Percentiles rank a stretch among this genome's conserved stretches.
Conservation (phyloP, 495 filamentous ascomycete species). For the Hypoxylon lenormandii region DNA sequence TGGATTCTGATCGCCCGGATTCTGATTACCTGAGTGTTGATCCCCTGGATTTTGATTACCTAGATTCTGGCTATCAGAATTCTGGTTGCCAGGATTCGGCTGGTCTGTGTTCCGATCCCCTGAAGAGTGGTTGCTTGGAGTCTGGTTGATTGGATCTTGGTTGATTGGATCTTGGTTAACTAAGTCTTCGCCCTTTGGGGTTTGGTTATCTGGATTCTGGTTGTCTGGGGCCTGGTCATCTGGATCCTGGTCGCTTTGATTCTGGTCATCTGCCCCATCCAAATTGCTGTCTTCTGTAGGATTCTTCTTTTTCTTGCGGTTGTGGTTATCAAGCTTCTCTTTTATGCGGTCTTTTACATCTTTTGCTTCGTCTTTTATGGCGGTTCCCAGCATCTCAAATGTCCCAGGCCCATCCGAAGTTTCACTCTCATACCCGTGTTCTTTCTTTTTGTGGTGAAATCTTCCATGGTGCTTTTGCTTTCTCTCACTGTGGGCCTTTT, state of each 20-base stretch:
- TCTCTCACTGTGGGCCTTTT: background rate
- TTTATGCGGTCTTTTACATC: background rate
- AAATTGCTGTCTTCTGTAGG: background rate
- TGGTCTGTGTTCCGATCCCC: background rate
- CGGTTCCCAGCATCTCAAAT: background rate
- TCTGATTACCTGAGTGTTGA: too few relatives aligned
- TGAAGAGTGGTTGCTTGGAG: background rate
- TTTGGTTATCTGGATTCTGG: background rate
- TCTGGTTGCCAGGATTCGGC: too few relatives aligned
- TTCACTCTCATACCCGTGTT: background rate
- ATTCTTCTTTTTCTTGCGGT: background rate
- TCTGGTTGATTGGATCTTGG: background rate
- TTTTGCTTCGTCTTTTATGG: background rate
- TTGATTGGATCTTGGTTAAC: background rate
- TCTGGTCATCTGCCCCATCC: background rate
- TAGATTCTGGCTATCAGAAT: too few relatives aligned
- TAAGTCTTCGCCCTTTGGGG: background rate
- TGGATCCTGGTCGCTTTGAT: background rate
- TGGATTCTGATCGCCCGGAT: background rate
- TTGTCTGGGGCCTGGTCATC: background rate
- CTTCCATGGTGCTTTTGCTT: background rate
- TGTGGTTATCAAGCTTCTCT: background rate
- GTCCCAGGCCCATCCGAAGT: background rate
- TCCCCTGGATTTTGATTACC: too few relatives aligned
- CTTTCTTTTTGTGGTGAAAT: background rate